A percentile compares a stretch with the other conserved stretches of the same genome.
These are phyloP conservation scores for Metarhizium sp. DNA, from an alignment of 2,329 filamentous ascomycete genomes.

Conservation along the genomic window DNA sequence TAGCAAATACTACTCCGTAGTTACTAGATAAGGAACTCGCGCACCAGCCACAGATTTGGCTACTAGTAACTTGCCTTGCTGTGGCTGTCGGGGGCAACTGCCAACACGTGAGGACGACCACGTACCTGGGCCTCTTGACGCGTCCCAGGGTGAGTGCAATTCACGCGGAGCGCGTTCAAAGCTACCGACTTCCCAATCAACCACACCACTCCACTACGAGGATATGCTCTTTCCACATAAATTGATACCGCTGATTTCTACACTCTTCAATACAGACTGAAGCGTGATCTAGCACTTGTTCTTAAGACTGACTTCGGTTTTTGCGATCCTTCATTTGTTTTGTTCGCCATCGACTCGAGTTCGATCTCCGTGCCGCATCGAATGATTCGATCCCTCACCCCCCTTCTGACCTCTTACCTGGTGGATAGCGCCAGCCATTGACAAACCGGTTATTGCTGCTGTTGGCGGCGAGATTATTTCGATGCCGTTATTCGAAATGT, in stretches of 20 bases:
- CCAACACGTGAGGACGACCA: neutral
- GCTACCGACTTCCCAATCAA: slow-evolving; percentile 4
- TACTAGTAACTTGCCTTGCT: no score
- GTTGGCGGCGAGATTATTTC: slow-evolving; percentile 4
- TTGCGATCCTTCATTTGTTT: neutral
- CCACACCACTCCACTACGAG: neutral
- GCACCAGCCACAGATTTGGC: neutral
- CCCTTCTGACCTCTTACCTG: neutral
- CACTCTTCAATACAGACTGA: neutral
- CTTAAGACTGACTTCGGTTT: neutral
- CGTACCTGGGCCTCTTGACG: slow-evolving; percentile 6
- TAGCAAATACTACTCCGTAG: no score
- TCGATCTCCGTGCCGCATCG: neutral
- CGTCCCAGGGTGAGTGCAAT: slow-evolving; percentile 9
- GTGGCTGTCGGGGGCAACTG: neutral
- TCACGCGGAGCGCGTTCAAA: slow-evolving; percentile 21
- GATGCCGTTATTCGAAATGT: slow-evolving; percentile 40
- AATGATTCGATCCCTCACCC: neutral
- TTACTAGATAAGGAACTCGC: no score
- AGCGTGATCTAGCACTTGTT: neutral
- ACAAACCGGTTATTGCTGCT: neutral
- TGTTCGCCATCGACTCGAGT: neutral
- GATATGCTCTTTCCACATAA: neutral
- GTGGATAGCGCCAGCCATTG: neutral
- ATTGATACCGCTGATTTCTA: neutral